Conservation (phyloP, 495 filamentous ascomycete genomes). For the Xylaria sp. region DNA sequence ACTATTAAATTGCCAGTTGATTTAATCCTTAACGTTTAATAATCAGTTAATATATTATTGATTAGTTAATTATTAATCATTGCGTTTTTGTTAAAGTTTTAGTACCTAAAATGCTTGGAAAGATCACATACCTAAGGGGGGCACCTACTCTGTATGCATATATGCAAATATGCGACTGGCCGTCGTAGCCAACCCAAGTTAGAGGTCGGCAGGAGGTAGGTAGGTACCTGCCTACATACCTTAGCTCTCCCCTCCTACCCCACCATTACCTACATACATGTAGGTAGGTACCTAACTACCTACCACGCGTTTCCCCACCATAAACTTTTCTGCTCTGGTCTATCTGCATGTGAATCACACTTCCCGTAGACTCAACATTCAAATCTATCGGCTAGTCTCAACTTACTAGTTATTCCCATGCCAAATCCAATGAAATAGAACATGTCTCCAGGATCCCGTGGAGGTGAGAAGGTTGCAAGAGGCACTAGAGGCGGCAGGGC, state of each 20-base stretch:
- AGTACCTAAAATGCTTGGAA: no score
- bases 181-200: not conserved
- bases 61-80: no score
- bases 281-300: not conserved
- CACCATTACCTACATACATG: constrained; percentile 29
- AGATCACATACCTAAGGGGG: no score
- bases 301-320: constrained; percentile 33
- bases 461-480: constrained; percentile 28
- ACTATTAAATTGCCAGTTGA: no score
- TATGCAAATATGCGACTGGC: not conserved
- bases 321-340: constrained; percentile 40
- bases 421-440: constrained; percentile 27
- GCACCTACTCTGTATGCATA: not conserved
- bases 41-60: no score
- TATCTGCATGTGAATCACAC: constrained; percentile 16
- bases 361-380: not conserved
- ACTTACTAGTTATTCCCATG: not conserved
- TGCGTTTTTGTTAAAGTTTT: no score
- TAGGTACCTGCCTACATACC: not conserved
- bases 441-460: constrained; percentile 37
- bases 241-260: no score
- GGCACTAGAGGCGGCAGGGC: constrained; percentile 31
- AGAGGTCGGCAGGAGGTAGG: no score
- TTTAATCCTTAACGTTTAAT: no score
- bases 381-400: constrained; percentile 1